These are phyloP conservation scores for Cyclotella atomus DNA, from an alignment of 108 stramenopile species.

Conservation along the genomic window DNA sequence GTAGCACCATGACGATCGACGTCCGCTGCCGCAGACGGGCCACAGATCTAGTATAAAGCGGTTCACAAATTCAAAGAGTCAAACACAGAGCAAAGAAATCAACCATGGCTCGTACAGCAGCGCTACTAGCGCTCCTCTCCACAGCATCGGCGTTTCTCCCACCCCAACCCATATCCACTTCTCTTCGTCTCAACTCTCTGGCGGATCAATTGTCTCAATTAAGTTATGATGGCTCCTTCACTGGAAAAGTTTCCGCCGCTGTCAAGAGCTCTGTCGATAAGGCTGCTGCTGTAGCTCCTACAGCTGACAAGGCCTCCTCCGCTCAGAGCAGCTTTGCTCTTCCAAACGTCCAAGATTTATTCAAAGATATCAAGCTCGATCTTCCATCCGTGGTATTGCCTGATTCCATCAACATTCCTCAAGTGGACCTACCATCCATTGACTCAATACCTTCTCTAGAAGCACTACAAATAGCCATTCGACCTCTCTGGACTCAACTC, in stretches of 20 bases:
- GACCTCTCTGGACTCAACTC: neutral
- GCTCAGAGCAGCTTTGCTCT: neutral
- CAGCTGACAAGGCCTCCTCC: neutral
- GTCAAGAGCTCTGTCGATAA: neutral
- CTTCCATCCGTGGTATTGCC: neutral
- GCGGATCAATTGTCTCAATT: conserved; percentile 27
- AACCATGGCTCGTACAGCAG: neutral
- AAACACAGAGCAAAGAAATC: too few species aligned
- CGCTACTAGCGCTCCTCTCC: neutral
- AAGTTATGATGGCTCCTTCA: conserved; percentile 22
- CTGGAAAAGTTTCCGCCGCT: conserved; percentile 13
- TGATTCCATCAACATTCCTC: neutral
- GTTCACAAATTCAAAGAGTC: too few species aligned
- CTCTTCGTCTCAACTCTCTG: conserved; percentile 3
- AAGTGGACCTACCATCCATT: too few species aligned
- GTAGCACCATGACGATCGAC: too few species aligned
- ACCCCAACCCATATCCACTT: neutral
- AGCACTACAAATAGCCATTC: neutral
- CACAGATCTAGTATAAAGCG: too few species aligned
- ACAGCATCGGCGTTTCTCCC: neutral
- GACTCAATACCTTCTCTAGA: neutral
- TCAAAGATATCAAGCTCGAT: neutral
- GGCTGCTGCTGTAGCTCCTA: neutral
- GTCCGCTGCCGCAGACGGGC: too few species aligned
- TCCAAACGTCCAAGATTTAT: neutral